Evolutionary conservation across 305 asterid species (phyloP), one percentile per base, ranked within the genome.

Genomic region (Fraxinus paxiana): DNA sequence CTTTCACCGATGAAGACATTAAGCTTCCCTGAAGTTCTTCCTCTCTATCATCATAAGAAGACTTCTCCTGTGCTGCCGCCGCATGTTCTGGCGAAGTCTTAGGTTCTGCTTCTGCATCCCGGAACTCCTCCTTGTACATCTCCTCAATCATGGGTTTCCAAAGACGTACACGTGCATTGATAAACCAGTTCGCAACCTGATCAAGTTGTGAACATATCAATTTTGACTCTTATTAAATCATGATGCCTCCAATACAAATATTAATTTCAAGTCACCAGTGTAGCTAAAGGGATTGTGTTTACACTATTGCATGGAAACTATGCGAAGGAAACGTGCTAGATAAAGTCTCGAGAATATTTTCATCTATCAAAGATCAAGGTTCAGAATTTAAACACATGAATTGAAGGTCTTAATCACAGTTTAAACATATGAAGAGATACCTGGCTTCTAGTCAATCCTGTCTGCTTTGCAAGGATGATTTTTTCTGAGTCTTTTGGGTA

Each of bases 131-230:
- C 88, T 91, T 93, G 90, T 93, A 92, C 90, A 93, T 93, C 30
- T 92, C 97, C 83, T 92, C 97, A 26, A 93, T 92, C 97, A 93
- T 93, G 24, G 97, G 97, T 56, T 93, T 93, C 97, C 97, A 93
- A 2, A 93, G 93, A 4, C 97, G 94, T 7, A 93, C 97, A 0
- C 97, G 88, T 31, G 97, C 97, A 81, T 93, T 92, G 73, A 93
- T 93, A 83, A 93, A 93, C 97, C 97, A 93, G 87, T 93, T 93
- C 26, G 97, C 95, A 31, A 92, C 97, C 94, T 93, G 88, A 81
- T 75, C 48, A 33, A 46, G 65, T 48, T 20, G 82, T 18, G 10
- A 83, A 31, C 61, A 15, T 48, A 48, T 48, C 59, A 48, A 5
- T 48, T 48, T 48, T 15, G 59, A 48, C 59, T 41, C 51, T 15